These are phyloP conservation scores for Saccharomycopsis phalli DNA, from an alignment of 1,139 yeast genomes.

Conservation along the genomic window DNA sequence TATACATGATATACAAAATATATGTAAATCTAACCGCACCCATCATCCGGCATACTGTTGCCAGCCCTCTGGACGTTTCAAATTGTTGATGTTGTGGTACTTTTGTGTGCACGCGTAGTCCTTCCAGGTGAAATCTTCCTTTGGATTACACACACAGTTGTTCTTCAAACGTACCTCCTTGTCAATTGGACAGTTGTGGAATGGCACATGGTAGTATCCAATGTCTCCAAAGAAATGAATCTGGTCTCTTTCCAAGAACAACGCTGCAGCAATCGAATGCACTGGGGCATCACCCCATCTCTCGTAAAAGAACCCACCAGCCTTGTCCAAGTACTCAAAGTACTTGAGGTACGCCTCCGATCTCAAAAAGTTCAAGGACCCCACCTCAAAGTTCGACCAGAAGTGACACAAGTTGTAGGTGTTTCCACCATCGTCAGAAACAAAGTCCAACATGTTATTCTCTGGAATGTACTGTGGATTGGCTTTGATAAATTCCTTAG, in stretches of 20 bases:
- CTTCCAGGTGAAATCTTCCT: slow-evolving; percentile 74
- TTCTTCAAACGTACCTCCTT: slow-evolving; percentile 40
- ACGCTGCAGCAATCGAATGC: slow-evolving; percentile 78
- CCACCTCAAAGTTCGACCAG: slow-evolving; percentile 86
- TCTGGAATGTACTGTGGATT: slow-evolving; percentile 58
- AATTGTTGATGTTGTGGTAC: slow-evolving; percentile 53
- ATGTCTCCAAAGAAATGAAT: slow-evolving; percentile 76
- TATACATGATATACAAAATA: neutral
- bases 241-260: slow-evolving; percentile 57
- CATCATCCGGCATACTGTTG: slow-evolving; percentile 36
- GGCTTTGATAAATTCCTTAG: slow-evolving; percentile 55
- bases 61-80: slow-evolving; percentile 74
- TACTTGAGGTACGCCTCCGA: slow-evolving; percentile 57
- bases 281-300: slow-evolving; percentile 95
- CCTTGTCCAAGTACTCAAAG: slow-evolving; percentile 62
- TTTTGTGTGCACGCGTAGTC: slow-evolving; percentile 78
- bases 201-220: slow-evolving; percentile 75
- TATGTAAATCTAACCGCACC: no score
- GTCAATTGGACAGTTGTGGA: slow-evolving; percentile 70
- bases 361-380: slow-evolving; percentile 67
- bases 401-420: slow-evolving; percentile 74
- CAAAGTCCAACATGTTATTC: slow-evolving; percentile 63
- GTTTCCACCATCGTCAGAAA: slow-evolving; percentile 59
- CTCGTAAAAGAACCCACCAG: slow-evolving; percentile 86
- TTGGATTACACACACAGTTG: slow-evolving; percentile 66